Base-by-base conservation (phyloP, 768 basidiomycete genomes). In the Russula compacta region DNA sequence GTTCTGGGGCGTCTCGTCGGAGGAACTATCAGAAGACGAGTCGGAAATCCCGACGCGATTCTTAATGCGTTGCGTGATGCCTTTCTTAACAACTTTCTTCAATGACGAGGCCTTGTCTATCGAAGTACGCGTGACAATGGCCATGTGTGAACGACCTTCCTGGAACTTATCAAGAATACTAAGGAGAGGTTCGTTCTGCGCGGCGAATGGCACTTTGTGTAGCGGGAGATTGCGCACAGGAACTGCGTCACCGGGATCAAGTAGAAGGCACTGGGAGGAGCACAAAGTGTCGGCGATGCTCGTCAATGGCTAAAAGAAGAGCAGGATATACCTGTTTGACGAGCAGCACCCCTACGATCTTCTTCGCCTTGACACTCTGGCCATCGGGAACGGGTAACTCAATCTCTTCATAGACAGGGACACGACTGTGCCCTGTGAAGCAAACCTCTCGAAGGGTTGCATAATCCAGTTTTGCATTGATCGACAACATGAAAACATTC, bases 91-190 rank as follows among this genome's bases (percentile, higher is more conserved):
- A 4, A 84, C 87, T 65, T 89, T 82, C 79, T 92, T 92, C 58
- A 92, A 84, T 54, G 84, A 85, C n/a, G 83, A 78, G 17, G 87
- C 87, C 76, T 69, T 69, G 44, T 70, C 72, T 51, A 71, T 68
- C 59, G 71, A 73, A 66, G 72, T 69, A 42, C 72, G 69, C 35
- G 71, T 71, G 29, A 94, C 90, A 66, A 95, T 88, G 21, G 92
- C 92, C 83, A 95, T 94, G 70, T 95, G 92, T 44, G 87, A 90
- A 35, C 90, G 80, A 4, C 91, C 92, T 69, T 92, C 91, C 71
- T 94, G 92, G 71, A 95, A 95, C 62, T 79, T 86, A 71, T 94
- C 92, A 36, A 95, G 78, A 63, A 93, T 89, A 29, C 87, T 84
- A 14, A 94, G 79, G 0, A 95, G 76, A 24, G 92, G 81, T 71